Percentiles rank a stretch among this genome's conserved stretches.
Conservation (phyloP, 768 basidiomycete genomes). For the Phlegmacium glaucopus region DNA sequence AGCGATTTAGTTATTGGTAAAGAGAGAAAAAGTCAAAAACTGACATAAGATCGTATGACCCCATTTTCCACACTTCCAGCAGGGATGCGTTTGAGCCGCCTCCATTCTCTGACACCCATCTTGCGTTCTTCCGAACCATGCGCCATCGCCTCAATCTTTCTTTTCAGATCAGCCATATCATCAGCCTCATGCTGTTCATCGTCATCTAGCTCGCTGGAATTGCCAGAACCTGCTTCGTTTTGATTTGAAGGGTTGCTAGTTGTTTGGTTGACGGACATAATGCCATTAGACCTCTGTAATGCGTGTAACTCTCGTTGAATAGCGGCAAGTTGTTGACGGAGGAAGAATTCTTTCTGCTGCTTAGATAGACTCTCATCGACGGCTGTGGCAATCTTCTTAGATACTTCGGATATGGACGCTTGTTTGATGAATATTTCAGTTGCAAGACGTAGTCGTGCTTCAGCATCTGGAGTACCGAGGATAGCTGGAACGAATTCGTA, state of each 20-base stretch:
- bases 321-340: slow-evolving; percentile 78
- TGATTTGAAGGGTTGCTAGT: slow-evolving; percentile 3
- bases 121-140: slow-evolving; percentile 77
- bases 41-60: slow-evolving; percentile 79
- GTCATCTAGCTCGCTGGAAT: slow-evolving; percentile 36
- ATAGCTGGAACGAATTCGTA: slow-evolving; percentile 40
- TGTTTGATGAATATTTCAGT: slow-evolving; percentile 73
- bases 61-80: slow-evolving; percentile 89
- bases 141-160: slow-evolving; percentile 72
- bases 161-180: slow-evolving; percentile 68
- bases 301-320: slow-evolving; percentile 73
- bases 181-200: slow-evolving; percentile 81
- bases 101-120: slow-evolving; percentile 80
- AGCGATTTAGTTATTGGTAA: slow-evolving; percentile 1
- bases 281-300: slow-evolving; percentile 35
- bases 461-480: slow-evolving; percentile 54
- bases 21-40: slow-evolving; percentile 25
- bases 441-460: slow-evolving; percentile 62
- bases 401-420: slow-evolving; percentile 75
- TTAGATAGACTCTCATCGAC: slow-evolving; percentile 84
- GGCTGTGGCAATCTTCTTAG: slow-evolving; percentile 74
- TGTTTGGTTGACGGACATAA: no score
- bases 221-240: slow-evolving; percentile 14
- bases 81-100: slow-evolving; percentile 82
- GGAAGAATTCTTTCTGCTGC: slow-evolving; percentile 85